Evolutionary conservation across 2,329 filamentous ascomycete genomes (phyloP), one percentile per base, ranked within the genome.

Genomic region (Calonectria ilicicola): DNA sequence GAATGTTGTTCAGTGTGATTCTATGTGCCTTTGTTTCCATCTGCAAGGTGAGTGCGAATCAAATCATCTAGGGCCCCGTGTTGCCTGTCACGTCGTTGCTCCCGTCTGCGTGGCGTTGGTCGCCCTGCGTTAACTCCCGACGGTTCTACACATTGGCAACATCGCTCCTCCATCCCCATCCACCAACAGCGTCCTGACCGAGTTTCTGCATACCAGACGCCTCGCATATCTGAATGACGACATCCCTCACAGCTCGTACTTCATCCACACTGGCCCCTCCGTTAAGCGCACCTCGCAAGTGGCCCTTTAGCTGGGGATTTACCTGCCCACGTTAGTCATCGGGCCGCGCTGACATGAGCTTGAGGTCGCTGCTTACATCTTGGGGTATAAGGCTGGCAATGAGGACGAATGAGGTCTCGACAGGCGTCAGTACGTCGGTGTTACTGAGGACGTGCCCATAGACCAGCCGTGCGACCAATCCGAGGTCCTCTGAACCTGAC

Each of bases 301-400:
- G 78, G 10, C 78, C 78, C 21, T 80, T 80, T 19, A 80, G 75
- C 67, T 80, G 78, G 53, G 78, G 78, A 38, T 80, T 80, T 12
- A 80, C 78, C 78, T 80, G 26, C 14, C 10, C 17, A 51, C 26
- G 32, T n/a, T 64, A 46, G n/a, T 78, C 14, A 72, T 51, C 21
- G 26, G 60, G 38, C 19, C 19, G 26, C 32, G 32, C 42, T 17
- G 35, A 62, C 44, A 21, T 27, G 42, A 51, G n/a, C 14, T 21
- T 27, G 42, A 51, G n/a, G 10, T 21, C 17, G 19, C 9, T 47
- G 66, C 78, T 75, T 67, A 80, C 78, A 53, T 80, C 78, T 10
- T 80, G 78, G 7, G 78, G 78, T n/a, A 80, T 80, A 26, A 80
- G 78, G 38, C 78, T 75, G 19, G 78, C 78, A 49, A 80, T 79